These are phyloP conservation scores for Aspergillus campestris DNA, from an alignment of 495 filamentous ascomycete genomes.

Conservation along the genomic window DNA sequence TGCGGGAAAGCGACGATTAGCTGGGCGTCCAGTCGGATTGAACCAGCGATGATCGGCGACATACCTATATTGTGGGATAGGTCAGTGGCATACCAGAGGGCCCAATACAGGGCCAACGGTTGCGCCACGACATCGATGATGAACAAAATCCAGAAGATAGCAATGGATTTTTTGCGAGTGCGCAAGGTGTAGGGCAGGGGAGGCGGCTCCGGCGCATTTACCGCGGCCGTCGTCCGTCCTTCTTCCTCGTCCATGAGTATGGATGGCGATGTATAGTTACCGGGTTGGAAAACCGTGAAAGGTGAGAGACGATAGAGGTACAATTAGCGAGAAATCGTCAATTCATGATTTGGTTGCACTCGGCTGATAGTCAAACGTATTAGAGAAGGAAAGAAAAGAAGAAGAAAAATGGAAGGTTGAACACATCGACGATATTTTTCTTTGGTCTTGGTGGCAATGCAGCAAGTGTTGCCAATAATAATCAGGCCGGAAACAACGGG, in stretches of 20 bases:
- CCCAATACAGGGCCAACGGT: constrained; percentile 50
- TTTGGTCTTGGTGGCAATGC: no score
- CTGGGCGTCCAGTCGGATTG: not conserved
- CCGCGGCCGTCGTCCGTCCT: not conserved
- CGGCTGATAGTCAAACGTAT: no score
- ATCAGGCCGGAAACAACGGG: no score
- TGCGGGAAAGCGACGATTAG: constrained; percentile 10
- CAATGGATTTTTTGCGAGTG: constrained; percentile 45
- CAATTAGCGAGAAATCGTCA: not conserved
- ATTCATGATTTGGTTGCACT: no score
- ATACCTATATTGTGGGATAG: constrained; percentile 47
- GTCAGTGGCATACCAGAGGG: constrained; percentile 46
- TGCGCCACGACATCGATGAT: constrained; percentile 45
- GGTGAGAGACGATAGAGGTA: not conserved
- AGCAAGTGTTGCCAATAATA: no score
- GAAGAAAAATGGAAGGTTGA: no score
- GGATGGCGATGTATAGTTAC: constrained; percentile 4
- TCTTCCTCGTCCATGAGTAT: constrained; percentile 30
- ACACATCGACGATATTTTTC: no score
- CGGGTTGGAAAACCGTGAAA: not conserved
- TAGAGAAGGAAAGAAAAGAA: no score
- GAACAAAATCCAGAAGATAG: constrained; percentile 51
- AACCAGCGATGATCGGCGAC: constrained; percentile 7
- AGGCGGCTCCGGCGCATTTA: constrained; percentile 33
- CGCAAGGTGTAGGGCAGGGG: constrained; percentile 49